Base-by-base conservation (phyloP, 345 rosid genomes). In the Mangifera indica region DNA sequence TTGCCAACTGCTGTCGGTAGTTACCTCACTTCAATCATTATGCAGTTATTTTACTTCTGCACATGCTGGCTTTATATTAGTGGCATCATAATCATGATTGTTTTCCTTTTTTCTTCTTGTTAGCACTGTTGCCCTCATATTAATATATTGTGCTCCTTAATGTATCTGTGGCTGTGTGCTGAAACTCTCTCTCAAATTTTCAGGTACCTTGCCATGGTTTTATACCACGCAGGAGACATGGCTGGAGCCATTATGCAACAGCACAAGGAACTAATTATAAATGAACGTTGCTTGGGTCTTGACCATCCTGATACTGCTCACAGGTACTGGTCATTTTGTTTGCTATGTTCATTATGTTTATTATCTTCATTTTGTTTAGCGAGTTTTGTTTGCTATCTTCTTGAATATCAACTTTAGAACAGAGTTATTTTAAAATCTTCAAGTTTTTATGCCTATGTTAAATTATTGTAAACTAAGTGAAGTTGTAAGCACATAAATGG, bases 231-330 rank as follows among this genome's bases (percentile, higher is more conserved):
- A 29, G 99, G 99, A 75, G 99, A 96, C 79, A 91, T 91, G 97
- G 90, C 93, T 73, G 98, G 98, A 53, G 99, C 98, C 72, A 91
- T 96, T 77, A 88, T 88, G 85, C 99, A 96, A 74, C 99, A 96
- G 84, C 99, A 96, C 80, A 96, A 96, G 80, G 99, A 96, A 82
- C 81, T 96, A 72, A 96, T 96, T 57, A 96, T 96, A 71, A 96
- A 96, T 81, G 99, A 96, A 72, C 92, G 98, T 44, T 96, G 99
- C 77, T 87, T 96, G 79, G 99, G 98, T 73, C 82, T 96, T 82
- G 98, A 96, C 81, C 99, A 96, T 79, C 99, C 99, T 68, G 99
- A 96, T 83, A 93, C 98, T 74, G 99, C 99, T 72, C 99, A 96
- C 86, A 96, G 99, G 99, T 79, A 80, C 69, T 56, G 18, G 63